Evolutionary conservation across 345 rosid species (phyloP), one percentile per base, ranked within the genome.

Genomic region (Gossypium ekmanianum): DNA sequence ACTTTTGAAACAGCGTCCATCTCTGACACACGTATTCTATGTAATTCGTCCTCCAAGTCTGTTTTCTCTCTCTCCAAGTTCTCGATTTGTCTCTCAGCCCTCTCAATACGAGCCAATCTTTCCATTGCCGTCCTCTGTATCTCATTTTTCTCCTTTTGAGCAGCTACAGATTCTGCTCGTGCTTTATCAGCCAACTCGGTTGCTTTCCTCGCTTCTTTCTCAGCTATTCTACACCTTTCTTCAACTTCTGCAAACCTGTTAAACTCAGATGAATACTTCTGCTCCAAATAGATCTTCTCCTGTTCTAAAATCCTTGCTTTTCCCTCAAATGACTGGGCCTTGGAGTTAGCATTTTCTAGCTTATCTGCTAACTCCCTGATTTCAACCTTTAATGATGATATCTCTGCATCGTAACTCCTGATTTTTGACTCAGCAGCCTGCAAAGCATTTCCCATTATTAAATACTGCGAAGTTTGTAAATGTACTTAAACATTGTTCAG

Each of bases 361-460:
- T 79, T 93, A 77, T 88, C 92, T 76, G 56, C 72, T 82, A 90
- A 79, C 61, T 79, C 89, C 76, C 83, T 91, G 57, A 88, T 82
- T 69, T 90, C 89, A 62, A 73, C 68, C 80, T 87, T 93, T 72
- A 88, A 75, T 17, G 89, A 87, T 63, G 88, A 82, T 72, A 85
- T 84, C 80, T 93, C 98, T 61, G 83, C 64, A 70, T 88, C 94
- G 82, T 85, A 96, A 84, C 88, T 93, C 84, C 68, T 80, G 50
- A 96, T 78, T 77, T 90, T 93, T 63, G 97, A 93, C 79, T 93
- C 90, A 29, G 99, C 97, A 74, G 94, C 94, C 98, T 96, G 89
- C 82, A 87, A 78, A 80, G 74, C 44, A 68, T 16, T 77, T 48
- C 18, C 69, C 26, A 71, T 26, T 45, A 73, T 83, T 54, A 79